phyloP scores from a whole-genome alignment of 352 stramenopile species.

The Pythium monospermum region DNA sequence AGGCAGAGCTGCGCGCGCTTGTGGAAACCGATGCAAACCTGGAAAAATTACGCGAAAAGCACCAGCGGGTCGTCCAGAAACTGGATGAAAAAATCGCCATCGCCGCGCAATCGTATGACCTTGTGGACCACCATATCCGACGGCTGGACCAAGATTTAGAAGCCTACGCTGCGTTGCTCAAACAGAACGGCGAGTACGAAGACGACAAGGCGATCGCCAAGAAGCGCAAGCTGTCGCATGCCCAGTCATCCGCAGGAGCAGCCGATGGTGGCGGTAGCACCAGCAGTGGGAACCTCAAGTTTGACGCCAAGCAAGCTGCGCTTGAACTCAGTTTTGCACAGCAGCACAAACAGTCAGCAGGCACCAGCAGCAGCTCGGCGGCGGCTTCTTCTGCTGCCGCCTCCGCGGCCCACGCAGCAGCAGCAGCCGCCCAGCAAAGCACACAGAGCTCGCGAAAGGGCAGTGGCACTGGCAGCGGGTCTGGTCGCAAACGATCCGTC shows the following conservation, averaged over 20 bases:
- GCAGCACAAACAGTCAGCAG: conserved; percentile 14
- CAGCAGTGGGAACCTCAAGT: not conserved
- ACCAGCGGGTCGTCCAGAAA: conserved; percentile 75
- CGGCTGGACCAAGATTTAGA: conserved; percentile 75
- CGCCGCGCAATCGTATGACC: conserved; percentile 79
- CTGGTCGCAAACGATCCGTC: conserved; percentile 46
- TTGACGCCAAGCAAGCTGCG: too few relatives aligned
- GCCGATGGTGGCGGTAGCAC: too few relatives aligned
- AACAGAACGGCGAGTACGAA: conserved; percentile 74
- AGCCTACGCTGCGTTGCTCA: conserved; percentile 62
- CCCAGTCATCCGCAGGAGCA: too few relatives aligned
- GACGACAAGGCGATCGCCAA: conserved; percentile 65
- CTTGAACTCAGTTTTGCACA: too few relatives aligned
- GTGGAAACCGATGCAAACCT: conserved; percentile 54
- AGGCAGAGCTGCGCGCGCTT: conserved; percentile 59
- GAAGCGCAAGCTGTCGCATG: conserved; percentile 31
- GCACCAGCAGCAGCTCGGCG: not conserved
- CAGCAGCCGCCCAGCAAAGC: not conserved
- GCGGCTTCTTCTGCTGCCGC: not conserved
- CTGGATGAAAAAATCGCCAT: conserved; percentile 87
- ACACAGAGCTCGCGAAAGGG: conserved; percentile 6
- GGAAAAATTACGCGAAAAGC: conserved; percentile 42
- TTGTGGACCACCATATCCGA: conserved; percentile 84
- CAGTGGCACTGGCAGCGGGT: conserved; percentile 9
- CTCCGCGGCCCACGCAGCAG: not conserved